Base-by-base conservation (phyloP, 768 basidiomycete genomes). In the Harrya chromipes region DNA sequence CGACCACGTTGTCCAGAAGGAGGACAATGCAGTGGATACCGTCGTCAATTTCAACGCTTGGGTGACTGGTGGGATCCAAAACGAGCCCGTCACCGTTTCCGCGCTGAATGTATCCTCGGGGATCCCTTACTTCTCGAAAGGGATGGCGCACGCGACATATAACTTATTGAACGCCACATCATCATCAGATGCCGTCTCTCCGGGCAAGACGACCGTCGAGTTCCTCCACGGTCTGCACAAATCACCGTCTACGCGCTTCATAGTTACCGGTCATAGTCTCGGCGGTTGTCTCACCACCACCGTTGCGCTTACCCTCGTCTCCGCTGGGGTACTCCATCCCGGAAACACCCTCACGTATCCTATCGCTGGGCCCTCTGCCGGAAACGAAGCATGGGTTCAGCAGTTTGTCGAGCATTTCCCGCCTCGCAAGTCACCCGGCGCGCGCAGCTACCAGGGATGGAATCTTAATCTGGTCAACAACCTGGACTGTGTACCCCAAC, bases 401-500 rank as follows among this genome's bases (percentile, higher is more conserved):
- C 49, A 53, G 38, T 60, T 60, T 16, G 2, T 16, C 11, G 0
- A 11, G 11, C 44, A 41, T 2, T 49, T 57, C 38, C 55, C 51
- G 1, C 0, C 17, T 19, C 40, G 34, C 21, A 46, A 34, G 21
- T 6, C 13, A 4, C 6, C 11, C 12, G 2, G 24, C n/a, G 27
- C 34, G 4, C 3, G 6, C 0, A 31, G 39, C 7, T 54, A 61
- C 35, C 19, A 53, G n/a, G 49, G 45, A 1, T 60, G 59, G 59
- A 60, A 60, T 39, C 40, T 26, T 7, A 60, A 60, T 40, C 47
- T 60, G 19, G 49, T 60, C 37, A 61, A 60, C 38, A 41, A 39
- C 13, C 40, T 47, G 7, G 52, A 60, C 2, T 36, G 54, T 19
- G 56, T 52, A 2, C 56, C 59, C 1, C 52, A 61, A 20, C 48